Evolutionary conservation across 768 basidiomycete species (phyloP).

Genomic region (Boletales sp.): DNA sequence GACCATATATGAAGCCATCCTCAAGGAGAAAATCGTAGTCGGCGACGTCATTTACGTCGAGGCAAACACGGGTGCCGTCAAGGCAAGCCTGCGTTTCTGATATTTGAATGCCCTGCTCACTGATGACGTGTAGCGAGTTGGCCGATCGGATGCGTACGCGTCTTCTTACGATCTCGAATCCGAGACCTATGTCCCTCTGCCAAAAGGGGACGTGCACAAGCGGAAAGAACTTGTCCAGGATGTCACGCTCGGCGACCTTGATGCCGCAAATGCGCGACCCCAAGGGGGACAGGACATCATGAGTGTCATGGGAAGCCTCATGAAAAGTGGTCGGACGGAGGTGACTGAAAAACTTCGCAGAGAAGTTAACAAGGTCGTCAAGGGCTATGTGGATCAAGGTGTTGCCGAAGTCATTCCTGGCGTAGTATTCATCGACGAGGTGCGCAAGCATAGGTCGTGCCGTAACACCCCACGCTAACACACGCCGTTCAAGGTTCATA

Average conservation of each 20-base stretch:
- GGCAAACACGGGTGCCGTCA: constrained; percentile 90
- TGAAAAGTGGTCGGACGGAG: constrained; percentile 91
- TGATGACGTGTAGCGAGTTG: constrained; percentile 67
- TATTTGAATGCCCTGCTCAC: neutral
- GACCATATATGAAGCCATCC: constrained; percentile 92
- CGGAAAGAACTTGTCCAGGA: constrained; percentile 94
- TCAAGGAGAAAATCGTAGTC: constrained; percentile 95
- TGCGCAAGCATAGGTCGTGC: constrained; percentile 32
- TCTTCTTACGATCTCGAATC: constrained; percentile 97
- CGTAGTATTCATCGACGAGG: constrained; percentile 98
- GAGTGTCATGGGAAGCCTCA: constrained; percentile 92
- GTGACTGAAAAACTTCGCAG: constrained; percentile 93
- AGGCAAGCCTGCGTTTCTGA: constrained; percentile 48
- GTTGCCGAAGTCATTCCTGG: constrained; percentile 98
- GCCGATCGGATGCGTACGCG: constrained; percentile 95
- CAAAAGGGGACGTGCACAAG: constrained; percentile 96
- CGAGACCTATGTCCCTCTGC: constrained; percentile 96
- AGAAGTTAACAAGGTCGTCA: constrained; percentile 97
- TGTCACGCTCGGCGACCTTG: constrained; percentile 90
- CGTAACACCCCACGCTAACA: constrained; percentile 2
- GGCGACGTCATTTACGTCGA: constrained; percentile 98
- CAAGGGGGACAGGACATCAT: constrained; percentile 98
- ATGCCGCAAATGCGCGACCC: constrained; percentile 94
- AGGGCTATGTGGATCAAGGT: constrained; percentile 96
- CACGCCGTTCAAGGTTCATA: constrained; percentile 73